phyloP scores from a whole-genome alignment of 805 yeast species.

The Kurtzmaniella fragi region DNA sequence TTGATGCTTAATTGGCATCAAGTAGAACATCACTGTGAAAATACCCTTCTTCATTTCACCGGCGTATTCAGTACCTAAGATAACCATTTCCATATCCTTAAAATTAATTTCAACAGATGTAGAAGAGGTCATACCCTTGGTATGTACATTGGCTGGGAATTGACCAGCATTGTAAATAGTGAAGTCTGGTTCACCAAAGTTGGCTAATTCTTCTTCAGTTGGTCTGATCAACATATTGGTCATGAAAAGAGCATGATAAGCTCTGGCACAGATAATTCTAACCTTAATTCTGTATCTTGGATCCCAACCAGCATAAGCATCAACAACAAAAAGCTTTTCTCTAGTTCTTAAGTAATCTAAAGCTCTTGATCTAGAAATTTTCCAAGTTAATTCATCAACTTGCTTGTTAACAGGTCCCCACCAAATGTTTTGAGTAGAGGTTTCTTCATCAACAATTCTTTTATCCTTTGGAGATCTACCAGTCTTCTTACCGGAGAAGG shows the following conservation, averaged over 20 bases:
- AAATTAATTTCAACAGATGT: constrained; percentile 96
- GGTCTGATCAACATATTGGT: constrained; percentile 97
- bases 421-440: constrained; percentile 84
- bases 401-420: constrained; percentile 99
- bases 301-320: constrained; percentile 99
- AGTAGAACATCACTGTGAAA: constrained; percentile 97
- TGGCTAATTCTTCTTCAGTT: constrained; percentile 77
- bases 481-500: constrained; percentile 92
- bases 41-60: constrained; percentile 99
- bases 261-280: constrained; percentile 94
- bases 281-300: constrained; percentile 95
- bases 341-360: constrained; percentile 94
- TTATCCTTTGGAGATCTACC: constrained; percentile 99
- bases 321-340: constrained; percentile 89
- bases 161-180: constrained; percentile 98
- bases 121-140: constrained; percentile 95
- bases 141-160: constrained; percentile 95
- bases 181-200: constrained; percentile 96
- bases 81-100: constrained; percentile 98
- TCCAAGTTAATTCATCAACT: constrained; percentile 92
- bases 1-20: constrained; percentile 92
- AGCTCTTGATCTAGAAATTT: constrained; percentile 92
- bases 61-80: constrained; percentile 97
- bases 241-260: constrained; percentile 97
- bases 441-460: constrained; percentile 92